Conservation (phyloP, 2,329 filamentous ascomycete species). For the Penicillium sp. region DNA sequence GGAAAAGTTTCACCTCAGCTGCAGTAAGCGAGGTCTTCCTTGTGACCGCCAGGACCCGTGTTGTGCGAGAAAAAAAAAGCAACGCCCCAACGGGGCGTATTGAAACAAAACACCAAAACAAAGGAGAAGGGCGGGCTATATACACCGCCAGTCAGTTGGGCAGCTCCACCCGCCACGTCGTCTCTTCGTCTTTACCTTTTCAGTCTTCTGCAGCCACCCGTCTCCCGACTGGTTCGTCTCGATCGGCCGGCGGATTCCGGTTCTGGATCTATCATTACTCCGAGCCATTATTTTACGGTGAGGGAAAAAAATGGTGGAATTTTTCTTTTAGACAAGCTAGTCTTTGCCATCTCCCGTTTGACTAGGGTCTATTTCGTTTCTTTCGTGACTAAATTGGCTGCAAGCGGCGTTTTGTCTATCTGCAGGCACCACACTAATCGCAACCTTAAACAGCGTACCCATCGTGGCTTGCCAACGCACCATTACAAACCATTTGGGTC, state of each 20-base stretch:
- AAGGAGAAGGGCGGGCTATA: neutral
- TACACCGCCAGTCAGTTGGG: constrained; percentile 24
- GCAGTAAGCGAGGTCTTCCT: neutral
- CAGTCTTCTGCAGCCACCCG: constrained; percentile 46
- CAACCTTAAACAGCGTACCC: constrained; percentile 23
- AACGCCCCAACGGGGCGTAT: neutral
- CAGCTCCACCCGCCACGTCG: constrained; percentile 19
- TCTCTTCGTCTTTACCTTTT: constrained; percentile 17
- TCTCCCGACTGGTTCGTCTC: constrained; percentile 30
- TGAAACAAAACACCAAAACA: neutral
- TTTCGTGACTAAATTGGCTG: constrained; percentile 2
- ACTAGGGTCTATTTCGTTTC: neutral
- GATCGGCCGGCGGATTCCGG: constrained; percentile 9
- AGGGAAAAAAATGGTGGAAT: neutral
- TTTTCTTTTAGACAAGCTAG: neutral
- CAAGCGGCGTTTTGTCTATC: constrained; percentile 15
- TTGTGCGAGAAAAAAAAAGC: neutral
- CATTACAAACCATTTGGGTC: neutral
- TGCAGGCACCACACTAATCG: constrained; percentile 23
- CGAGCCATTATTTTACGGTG: neutral
- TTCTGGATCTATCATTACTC: neutral
- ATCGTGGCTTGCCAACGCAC: neutral
- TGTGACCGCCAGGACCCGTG: neutral
- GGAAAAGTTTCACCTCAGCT: neutral
- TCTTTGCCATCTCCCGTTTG: neutral